Evolutionary conservation across 352 stramenopile species (phyloP).

Genomic region (Thraustochytrium striatum): DNA sequence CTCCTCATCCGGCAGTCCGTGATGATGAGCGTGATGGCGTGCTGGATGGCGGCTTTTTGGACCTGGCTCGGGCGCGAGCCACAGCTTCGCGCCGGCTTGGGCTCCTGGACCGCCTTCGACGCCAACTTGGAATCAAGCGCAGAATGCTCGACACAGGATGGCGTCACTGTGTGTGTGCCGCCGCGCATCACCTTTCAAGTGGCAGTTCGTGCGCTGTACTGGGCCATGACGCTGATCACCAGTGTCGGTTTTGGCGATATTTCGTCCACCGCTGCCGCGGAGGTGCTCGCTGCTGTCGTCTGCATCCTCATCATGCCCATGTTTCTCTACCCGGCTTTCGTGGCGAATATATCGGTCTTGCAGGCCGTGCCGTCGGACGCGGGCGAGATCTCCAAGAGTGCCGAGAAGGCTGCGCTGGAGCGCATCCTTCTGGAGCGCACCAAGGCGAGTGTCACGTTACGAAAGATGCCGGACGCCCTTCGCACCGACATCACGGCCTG

Average conservation of each 20-base stretch:
- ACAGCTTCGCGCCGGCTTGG: background rate
- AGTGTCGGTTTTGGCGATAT: slow-evolving; percentile 36
- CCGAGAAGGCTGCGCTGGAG: background rate
- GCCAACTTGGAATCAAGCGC: too few species aligned
- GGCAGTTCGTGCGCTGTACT: background rate
- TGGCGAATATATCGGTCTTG: slow-evolving; percentile 24
- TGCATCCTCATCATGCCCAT: background rate
- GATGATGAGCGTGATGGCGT: too few species aligned
- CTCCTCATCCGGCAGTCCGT: too few species aligned
- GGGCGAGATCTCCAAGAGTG: background rate
- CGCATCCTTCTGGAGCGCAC: slow-evolving; percentile 2
- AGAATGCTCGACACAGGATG: too few species aligned
- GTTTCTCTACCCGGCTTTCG: slow-evolving; percentile 11
- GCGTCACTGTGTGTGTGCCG: too few species aligned
- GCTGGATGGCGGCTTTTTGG: background rate
- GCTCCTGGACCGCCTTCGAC: background rate
- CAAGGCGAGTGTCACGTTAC: too few species aligned
- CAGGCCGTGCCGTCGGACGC: background rate
- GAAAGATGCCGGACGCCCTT: too few species aligned
- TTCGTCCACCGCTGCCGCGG: background rate
- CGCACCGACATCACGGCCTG: too few species aligned
- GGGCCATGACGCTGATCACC: slow-evolving; percentile 17
- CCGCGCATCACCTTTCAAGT: background rate
- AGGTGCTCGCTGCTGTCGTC: background rate
- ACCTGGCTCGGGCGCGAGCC: background rate